Conservation (phyloP, 2,329 filamentous ascomycete genomes). For the Thermochaetoides dissita region DNA sequence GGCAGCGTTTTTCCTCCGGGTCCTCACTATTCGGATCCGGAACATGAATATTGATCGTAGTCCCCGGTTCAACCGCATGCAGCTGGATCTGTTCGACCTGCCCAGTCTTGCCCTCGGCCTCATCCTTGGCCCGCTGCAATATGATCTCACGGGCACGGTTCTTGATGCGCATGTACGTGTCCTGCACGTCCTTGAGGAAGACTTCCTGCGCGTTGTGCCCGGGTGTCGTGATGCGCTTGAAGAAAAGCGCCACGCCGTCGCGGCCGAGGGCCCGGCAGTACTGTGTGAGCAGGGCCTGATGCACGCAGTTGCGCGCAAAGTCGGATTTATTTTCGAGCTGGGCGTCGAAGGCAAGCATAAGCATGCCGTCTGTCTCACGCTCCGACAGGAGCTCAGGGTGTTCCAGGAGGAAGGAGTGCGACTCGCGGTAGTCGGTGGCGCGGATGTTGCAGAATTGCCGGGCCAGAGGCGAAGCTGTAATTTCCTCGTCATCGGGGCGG, state of each 20-base stretch:
- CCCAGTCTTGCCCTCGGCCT: constrained; percentile 30
- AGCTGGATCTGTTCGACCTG: constrained; percentile 87
- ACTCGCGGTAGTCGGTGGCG: constrained; percentile 56
- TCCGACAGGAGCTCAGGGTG: constrained; percentile 71
- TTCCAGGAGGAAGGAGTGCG: constrained; percentile 61
- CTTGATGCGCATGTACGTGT: constrained; percentile 72
- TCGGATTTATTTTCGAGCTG: constrained; percentile 64
- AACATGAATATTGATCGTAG: constrained; percentile 76
- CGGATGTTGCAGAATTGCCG: constrained; percentile 71
- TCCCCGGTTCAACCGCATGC: constrained; percentile 86
- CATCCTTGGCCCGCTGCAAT: constrained; percentile 36
- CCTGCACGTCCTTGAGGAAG: constrained; percentile 84
- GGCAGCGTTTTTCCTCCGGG: constrained; percentile 45
- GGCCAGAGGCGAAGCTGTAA: constrained; percentile 65
- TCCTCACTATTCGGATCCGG: constrained; percentile 57
- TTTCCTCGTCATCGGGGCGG: constrained; percentile 50
- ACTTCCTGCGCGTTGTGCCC: constrained; percentile 82
- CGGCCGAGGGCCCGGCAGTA: constrained; percentile 84
- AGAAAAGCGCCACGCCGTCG: constrained; percentile 84
- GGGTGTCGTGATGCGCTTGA: constrained; percentile 83
- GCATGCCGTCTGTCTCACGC: constrained; percentile 75
- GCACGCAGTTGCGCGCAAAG: constrained; percentile 74
- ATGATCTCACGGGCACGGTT: constrained; percentile 60
- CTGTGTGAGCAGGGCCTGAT: constrained; percentile 82
- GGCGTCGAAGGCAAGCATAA: constrained; percentile 83